A percentile compares a stretch with the other conserved stretches of the same genome.
Evolutionary conservation across 2,329 filamentous ascomycete species (phyloP).

Genomic region (Paraphaeosphaeria minitans): DNA sequence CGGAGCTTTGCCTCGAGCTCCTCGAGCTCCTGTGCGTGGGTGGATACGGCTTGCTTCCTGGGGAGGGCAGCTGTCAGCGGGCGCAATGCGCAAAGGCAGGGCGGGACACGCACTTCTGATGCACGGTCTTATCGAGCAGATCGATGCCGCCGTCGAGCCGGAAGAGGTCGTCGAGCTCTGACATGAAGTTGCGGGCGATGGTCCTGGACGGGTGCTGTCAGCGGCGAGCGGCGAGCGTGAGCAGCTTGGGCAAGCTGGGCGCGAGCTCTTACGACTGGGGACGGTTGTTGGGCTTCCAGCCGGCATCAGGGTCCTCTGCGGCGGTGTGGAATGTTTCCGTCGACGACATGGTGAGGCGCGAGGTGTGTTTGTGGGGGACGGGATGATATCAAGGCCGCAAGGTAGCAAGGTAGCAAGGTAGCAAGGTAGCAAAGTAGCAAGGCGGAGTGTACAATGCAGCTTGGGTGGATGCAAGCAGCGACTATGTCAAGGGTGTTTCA

Average conservation of each 20-base stretch:
- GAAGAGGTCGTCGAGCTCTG: constrained; percentile 86
- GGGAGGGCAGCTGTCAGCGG: constrained; percentile 4
- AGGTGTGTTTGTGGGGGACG: constrained; percentile 6
- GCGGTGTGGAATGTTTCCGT: constrained; percentile 18
- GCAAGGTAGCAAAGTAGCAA: neutral
- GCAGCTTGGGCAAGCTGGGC: constrained; percentile 24
- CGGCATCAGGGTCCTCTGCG: constrained; percentile 63
- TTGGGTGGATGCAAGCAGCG: constrained; percentile 24
- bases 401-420: neutral
- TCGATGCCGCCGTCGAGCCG: constrained; percentile 80
- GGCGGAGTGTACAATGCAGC: constrained; percentile 3
- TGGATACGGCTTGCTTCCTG: constrained; percentile 80
- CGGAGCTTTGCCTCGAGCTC: constrained; percentile 81
- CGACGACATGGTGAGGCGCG: constrained; percentile 18
- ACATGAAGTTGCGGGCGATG: constrained; percentile 84
- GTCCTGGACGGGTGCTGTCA: constrained; percentile 64
- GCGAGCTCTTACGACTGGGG: constrained; percentile 75
- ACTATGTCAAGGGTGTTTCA: constrained; percentile 34
- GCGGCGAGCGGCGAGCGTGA: constrained; percentile 15
- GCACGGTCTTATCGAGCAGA: constrained; percentile 74
- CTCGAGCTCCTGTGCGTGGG: constrained; percentile 79
- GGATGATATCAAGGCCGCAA: no score
- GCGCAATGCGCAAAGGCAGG: constrained; percentile 15
- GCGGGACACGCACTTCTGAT: constrained; percentile 72
- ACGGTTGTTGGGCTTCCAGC: constrained; percentile 81